A percentile compares a stretch with the other conserved stretches of the same genome.
These are phyloP conservation scores for Acorus gramineus DNA, from an alignment of 106 monocot genomes.

Conservation along the genomic window DNA sequence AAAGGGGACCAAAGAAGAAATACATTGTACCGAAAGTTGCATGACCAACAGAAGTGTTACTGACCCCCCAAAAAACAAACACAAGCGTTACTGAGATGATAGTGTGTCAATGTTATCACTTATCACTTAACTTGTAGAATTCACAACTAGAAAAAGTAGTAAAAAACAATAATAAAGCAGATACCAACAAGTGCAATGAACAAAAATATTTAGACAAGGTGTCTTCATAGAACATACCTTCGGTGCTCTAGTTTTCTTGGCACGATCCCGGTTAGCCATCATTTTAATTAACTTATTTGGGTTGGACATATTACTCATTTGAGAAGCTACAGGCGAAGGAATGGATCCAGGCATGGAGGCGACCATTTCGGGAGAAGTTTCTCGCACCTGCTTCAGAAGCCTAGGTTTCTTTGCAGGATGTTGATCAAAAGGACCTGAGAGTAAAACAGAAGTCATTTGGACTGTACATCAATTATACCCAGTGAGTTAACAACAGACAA, in stretches of 20 bases:
- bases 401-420: slow-evolving; percentile 69
- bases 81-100: no score
- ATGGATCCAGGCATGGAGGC: slow-evolving; percentile 34
- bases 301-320: slow-evolving; percentile 89
- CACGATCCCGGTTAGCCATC: slow-evolving; percentile 58
- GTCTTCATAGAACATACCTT: slow-evolving; percentile 43
- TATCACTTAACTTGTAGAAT: no score
- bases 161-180: no score
- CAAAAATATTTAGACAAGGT: background rate
- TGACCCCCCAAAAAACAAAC: no score
- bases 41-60: no score
- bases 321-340: slow-evolving; percentile 84
- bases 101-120: no score
- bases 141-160: no score
- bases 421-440: slow-evolving; percentile 53
- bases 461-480: background rate
- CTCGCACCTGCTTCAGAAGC: slow-evolving; percentile 41
- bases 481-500: background rate
- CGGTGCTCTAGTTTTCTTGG: slow-evolving; percentile 57
- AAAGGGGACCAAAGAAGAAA: no score
- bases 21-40: no score
- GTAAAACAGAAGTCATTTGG: slow-evolving; percentile 2
- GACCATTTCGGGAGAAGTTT: slow-evolving; percentile 39
- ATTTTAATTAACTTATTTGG: slow-evolving; percentile 79
- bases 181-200: no score